Percentiles rank a stretch among this genome's conserved stretches.
Evolutionary conservation across 352 stramenopile genomes (phyloP).

Genomic region (Saprolegnia parasitica): DNA sequence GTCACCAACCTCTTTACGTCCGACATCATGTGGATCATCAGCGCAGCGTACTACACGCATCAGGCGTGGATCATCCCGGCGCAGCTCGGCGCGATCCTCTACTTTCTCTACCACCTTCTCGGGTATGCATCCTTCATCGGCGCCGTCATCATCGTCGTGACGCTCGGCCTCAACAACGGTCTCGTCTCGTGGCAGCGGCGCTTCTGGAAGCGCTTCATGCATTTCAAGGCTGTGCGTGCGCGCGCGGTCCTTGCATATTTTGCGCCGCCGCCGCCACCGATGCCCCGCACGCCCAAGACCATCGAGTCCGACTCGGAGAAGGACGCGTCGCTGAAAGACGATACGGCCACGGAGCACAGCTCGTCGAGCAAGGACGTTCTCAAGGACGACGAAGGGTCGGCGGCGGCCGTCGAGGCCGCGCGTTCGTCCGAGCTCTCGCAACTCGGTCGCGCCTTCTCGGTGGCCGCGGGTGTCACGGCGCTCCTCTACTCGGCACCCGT

Average conservation of each 20-base stretch:
- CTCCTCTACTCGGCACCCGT: constrained; percentile 32
- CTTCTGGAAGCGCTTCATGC: constrained; percentile 33
- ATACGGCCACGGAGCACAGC: background rate
- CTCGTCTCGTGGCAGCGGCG: constrained; percentile 29
- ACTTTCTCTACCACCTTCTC: constrained; percentile 23
- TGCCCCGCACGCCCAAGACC: constrained; percentile 1
- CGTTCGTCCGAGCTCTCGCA: constrained; percentile 15
- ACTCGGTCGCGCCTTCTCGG: constrained; percentile 15
- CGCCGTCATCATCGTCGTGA: constrained; percentile 36
- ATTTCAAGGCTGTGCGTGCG: constrained; percentile 40
- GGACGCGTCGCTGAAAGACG: constrained; percentile 35
- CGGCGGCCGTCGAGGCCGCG: background rate
- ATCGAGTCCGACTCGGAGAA: constrained; percentile 15
- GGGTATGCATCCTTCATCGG: constrained; percentile 36
- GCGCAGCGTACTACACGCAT: constrained; percentile 30
- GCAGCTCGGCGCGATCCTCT: constrained; percentile 19
- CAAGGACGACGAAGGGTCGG: background rate
- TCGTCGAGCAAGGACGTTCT: background rate
- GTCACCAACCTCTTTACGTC: constrained; percentile 17
- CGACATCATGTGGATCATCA: constrained; percentile 29
- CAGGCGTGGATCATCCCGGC: constrained; percentile 26
- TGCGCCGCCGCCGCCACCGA: background rate
- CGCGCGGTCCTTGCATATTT: constrained; percentile 40
- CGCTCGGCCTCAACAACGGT: constrained; percentile 44
- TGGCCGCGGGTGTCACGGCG: constrained; percentile 25